A percentile compares a stretch with the other conserved stretches of the same genome.
These are phyloP conservation scores for Fusarium xyrophilum DNA, from an alignment of 2,329 filamentous ascomycete genomes.

Conservation along the genomic window DNA sequence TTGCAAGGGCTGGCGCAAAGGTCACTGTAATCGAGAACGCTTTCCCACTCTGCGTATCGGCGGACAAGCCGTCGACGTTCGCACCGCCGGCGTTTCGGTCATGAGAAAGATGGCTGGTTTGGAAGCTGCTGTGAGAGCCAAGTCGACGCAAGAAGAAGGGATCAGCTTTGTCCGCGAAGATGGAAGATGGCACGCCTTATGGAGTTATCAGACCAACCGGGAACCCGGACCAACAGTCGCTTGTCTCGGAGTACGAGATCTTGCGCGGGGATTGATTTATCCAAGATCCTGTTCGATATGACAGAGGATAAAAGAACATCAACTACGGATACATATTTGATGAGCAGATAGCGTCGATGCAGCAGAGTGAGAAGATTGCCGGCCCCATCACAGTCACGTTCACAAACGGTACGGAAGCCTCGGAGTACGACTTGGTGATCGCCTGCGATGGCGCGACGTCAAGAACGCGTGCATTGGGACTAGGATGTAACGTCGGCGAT, in stretches of 20 bases:
- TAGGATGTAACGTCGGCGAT: conserved; percentile 4
- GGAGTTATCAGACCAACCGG: conserved; percentile 11
- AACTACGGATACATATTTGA: conserved; percentile 12
- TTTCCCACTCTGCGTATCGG: conserved; percentile 44
- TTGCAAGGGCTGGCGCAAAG: conserved; percentile 39
- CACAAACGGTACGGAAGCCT: conserved; percentile 3
- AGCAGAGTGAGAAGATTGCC: not conserved
- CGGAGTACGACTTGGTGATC: conserved; percentile 10
- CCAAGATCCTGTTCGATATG: conserved; percentile 5
- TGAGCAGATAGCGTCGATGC: conserved; percentile 11
- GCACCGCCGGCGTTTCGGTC: conserved; percentile 47
- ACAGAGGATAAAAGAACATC: conserved; percentile 11
- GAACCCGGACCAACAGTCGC: conserved; percentile 13
- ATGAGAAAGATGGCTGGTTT: conserved; percentile 51
- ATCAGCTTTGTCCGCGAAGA: conserved; percentile 13
- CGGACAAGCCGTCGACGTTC: conserved; percentile 50
- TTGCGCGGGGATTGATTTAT: conserved; percentile 14
- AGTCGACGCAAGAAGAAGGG: conserved; percentile 8
- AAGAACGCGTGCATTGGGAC: conserved; percentile 2
- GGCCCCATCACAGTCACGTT: conserved; percentile 5
- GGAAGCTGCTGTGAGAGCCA: conserved; percentile 12
- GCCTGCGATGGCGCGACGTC: conserved; percentile 14
- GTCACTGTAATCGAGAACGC: conserved; percentile 53
- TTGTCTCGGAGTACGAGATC: conserved; percentile 17
- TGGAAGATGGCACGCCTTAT: not conserved